These are phyloP conservation scores for Sporothrix phasma DNA, from an alignment of 2,329 filamentous ascomycete genomes.

Conservation along the genomic window DNA sequence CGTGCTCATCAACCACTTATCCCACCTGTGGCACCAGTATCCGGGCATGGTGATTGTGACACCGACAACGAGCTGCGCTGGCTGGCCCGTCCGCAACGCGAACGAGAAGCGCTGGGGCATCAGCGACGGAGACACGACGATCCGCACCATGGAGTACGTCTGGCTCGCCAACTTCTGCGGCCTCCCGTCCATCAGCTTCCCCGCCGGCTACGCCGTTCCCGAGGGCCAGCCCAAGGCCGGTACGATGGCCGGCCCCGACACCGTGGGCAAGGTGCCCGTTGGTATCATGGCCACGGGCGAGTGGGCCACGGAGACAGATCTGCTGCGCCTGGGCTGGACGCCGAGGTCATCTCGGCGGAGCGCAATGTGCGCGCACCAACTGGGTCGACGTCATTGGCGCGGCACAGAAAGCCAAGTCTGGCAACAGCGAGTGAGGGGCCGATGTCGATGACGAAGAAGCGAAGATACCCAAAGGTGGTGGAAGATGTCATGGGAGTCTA, in stretches of 20 bases:
- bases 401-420: not conserved
- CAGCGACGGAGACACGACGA: conserved; percentile 37
- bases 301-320: conserved; percentile 41
- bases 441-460: not conserved
- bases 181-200: conserved; percentile 35
- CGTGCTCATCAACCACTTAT: conserved; percentile 61
- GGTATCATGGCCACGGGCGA: conserved; percentile 47
- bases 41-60: conserved; percentile 63
- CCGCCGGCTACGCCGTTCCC: conserved; percentile 35
- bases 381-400: conserved; percentile 37
- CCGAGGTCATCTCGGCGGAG: conserved; percentile 32
- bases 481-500: not conserved
- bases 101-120: conserved; percentile 33
- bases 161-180: conserved; percentile 44
- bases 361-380: conserved; percentile 27
- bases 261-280: conserved; percentile 36
- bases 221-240: conserved; percentile 26
- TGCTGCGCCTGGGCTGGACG: conserved; percentile 41
- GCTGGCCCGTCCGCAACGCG: conserved; percentile 32
- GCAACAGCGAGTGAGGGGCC: not conserved
- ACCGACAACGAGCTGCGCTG: conserved; percentile 49
- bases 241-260: conserved; percentile 26
- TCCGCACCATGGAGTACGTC: conserved; percentile 39
- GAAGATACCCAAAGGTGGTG: not conserved
- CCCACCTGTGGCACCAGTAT: conserved; percentile 52